Evolutionary conservation across 176 grass and related monocot species (phyloP).

Genomic region (Themeda triandra): DNA sequence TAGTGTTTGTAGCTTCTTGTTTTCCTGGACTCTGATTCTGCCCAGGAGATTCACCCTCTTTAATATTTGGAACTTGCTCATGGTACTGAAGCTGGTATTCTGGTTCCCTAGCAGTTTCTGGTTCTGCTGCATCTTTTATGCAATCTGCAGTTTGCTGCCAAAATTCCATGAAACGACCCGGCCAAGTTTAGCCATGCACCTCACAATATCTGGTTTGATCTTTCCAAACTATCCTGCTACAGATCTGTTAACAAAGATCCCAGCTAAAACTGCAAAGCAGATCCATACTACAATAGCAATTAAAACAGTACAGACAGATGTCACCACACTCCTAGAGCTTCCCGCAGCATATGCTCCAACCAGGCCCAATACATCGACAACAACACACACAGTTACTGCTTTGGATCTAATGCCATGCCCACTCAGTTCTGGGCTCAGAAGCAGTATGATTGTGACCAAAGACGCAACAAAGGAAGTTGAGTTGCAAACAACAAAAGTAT

Average conservation of each 20-base stretch:
- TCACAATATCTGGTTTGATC: not conserved
- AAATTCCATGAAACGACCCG: not conserved
- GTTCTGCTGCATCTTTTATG: not conserved
- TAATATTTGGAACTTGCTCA: not conserved
- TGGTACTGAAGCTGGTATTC: not conserved
- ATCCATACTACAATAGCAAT: constrained; percentile 15
- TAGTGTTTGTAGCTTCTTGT: not conserved
- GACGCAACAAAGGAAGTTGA: constrained; percentile 47
- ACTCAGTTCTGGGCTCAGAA: constrained; percentile 43
- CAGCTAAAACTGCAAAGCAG: constrained; percentile 19
- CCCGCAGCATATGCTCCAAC: constrained; percentile 44
- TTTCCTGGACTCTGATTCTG: not conserved
- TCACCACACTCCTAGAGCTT: not conserved
- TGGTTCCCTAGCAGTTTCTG: not conserved
- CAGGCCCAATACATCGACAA: constrained; percentile 13
- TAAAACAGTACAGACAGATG: constrained; percentile 16
- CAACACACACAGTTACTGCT: constrained; percentile 30
- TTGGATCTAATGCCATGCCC: constrained; percentile 34
- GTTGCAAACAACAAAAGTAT: constrained; percentile 33
- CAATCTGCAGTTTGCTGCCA: not conserved
- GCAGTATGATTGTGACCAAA: constrained; percentile 48
- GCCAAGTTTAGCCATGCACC: not conserved
- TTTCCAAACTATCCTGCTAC: not conserved
- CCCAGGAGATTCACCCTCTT: not conserved
- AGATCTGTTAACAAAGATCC: not conserved